Evolutionary conservation across 495 filamentous ascomycete genomes (phyloP), one percentile per base, ranked within the genome.

Genomic region (Immersiella caudata): DNA sequence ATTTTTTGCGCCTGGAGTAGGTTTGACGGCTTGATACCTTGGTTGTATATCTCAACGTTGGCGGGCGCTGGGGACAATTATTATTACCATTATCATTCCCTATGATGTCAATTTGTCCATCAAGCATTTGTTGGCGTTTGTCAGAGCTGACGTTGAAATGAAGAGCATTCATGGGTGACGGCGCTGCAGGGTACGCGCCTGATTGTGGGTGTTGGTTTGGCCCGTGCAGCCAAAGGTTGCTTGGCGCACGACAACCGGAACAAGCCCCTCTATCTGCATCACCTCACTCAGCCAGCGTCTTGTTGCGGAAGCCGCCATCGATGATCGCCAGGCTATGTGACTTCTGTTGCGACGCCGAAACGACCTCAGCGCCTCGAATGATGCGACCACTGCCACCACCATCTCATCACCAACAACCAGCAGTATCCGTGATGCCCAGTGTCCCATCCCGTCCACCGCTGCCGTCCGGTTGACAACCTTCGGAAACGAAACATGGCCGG

Each of bases 401-500:
- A 35, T 49, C 9, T 46, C 60, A 29, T 49, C 36, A 65, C 52
- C 29, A 59, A 35, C 26, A 12, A 3, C 21, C 1, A 21, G 12
- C 24, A 12, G 21, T 26, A 50, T 67, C 69, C 67, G 73, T 75
- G 73, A 78, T 78, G 76, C 68, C 64, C 59, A 64, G 54, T 58
- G 49, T 60, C 27, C 33, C 57, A 24, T 61, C 22, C 7, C 55
- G 35, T 61, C 26, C 57, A 51, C 62, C 56, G 67, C 52, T 65
- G 65, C 66, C 60, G 70, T 68, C 72, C 66, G 70, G 65, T 58
- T 75, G 70, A 77, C 66, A 76, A 33, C 29, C 29, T 33, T 33
- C 29, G 29, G 29, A 33, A 33, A 3, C 29, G 29, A 46, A 46
- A 65, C 71, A 86, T 85, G 83, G 79, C 82, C 68, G 89, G 90